Evolutionary conservation across 1,284 basidiomycete genomes (phyloP).

Genomic region (Pseudozyma pruni): DNA sequence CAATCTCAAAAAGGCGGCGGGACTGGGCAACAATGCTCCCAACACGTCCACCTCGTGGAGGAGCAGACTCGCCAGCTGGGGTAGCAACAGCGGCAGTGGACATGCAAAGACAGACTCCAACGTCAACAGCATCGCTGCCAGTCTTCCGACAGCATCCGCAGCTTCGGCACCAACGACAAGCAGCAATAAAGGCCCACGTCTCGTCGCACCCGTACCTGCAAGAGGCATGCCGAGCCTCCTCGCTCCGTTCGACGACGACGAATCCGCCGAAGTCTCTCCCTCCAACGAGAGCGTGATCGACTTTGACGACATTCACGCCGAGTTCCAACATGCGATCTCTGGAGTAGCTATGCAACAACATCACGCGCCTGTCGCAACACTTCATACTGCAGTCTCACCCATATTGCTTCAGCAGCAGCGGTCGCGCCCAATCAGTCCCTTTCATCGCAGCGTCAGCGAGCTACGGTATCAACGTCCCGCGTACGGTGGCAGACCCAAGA

Average conservation of each 20-base stretch:
- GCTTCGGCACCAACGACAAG: neutral
- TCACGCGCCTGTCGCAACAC: neutral
- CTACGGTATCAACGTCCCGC: conserved; percentile 1
- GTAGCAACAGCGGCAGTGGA: neutral
- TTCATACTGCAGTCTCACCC: neutral
- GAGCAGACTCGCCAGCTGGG: conserved; percentile 31
- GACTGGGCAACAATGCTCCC: conserved; percentile 10
- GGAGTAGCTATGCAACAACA: conserved; percentile 10
- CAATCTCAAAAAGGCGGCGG: conserved; percentile 2
- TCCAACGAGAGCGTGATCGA: conserved; percentile 23
- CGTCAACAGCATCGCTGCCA: conserved; percentile 11
- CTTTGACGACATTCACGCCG: conserved; percentile 31
- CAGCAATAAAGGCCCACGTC: conserved; percentile 12
- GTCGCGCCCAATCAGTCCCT: conserved; percentile 10
- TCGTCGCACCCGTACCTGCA: conserved; percentile 27
- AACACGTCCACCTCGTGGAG: conserved; percentile 20
- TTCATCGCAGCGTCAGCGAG: conserved; percentile 12
- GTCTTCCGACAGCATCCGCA: conserved; percentile 2
- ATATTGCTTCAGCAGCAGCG: neutral
- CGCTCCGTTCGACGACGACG: conserved; percentile 13
- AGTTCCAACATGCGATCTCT: conserved; percentile 28
- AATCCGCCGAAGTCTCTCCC: conserved; percentile 13
- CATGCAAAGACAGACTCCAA: conserved; percentile 3
- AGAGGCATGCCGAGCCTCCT: conserved; percentile 19
- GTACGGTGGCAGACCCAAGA: conserved; percentile 13